These are phyloP conservation scores for Corylus avellana DNA, from an alignment of 306 rosid genomes.

Conservation along the genomic window DNA sequence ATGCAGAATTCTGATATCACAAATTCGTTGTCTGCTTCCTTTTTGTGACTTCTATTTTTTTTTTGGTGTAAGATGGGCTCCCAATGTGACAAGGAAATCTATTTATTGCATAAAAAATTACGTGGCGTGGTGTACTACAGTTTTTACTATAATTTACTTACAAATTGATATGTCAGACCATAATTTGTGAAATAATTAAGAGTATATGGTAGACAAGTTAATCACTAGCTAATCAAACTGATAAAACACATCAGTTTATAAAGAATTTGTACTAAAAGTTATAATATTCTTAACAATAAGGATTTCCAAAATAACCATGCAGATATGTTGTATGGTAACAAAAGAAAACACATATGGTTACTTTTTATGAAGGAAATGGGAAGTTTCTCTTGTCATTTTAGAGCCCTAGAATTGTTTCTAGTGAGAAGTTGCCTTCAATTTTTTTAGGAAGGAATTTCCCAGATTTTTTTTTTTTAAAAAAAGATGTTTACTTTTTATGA, in stretches of 20 bases:
- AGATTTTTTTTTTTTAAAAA: not conserved
- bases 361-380: not conserved
- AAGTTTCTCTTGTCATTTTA: not conserved
- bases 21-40: not conserved
- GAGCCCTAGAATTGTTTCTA: not conserved
- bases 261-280: not conserved
- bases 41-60: not conserved
- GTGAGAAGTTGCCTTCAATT: not conserved
- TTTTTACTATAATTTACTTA: too few species aligned
- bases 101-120: too few species aligned
- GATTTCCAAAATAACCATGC: not conserved
- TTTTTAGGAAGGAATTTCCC: too few species aligned
- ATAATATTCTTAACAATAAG: not conserved
- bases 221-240: too few species aligned
- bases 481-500: too few species aligned
- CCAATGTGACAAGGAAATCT: too few species aligned
- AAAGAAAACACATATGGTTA: not conserved
- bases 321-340: not conserved
- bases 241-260: not conserved
- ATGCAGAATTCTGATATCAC: not conserved
- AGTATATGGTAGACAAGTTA: too few species aligned
- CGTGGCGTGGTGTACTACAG: too few species aligned
- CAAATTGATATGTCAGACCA: too few species aligned
- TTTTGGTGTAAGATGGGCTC: not conserved
- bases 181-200: too few species aligned